Conservation (phyloP, 768 basidiomycete species). For the Podaxis mareebaensis region DNA sequence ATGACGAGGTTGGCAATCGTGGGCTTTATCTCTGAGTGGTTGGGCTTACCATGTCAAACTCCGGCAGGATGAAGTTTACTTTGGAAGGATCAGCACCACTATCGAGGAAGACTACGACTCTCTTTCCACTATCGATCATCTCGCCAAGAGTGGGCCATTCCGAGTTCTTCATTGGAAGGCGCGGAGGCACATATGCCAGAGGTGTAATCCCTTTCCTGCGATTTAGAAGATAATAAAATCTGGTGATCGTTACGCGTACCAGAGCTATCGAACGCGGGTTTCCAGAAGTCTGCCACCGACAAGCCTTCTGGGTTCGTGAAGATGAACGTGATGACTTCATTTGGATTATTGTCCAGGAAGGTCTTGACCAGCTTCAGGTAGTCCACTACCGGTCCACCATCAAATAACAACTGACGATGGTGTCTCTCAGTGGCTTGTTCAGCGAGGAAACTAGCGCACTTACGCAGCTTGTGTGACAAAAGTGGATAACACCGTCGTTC, state of each 20-base stretch:
- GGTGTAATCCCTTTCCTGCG: slow-evolving; percentile 37
- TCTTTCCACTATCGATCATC: slow-evolving; percentile 60
- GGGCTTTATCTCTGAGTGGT: background rate
- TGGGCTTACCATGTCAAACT: slow-evolving; percentile 52
- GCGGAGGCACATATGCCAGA: slow-evolving; percentile 52
- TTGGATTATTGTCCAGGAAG: slow-evolving; percentile 61
- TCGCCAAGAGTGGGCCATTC: slow-evolving; percentile 67
- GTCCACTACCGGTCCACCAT: slow-evolving; percentile 49
- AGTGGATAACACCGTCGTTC: slow-evolving; percentile 49
- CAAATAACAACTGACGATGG: slow-evolving; percentile 42
- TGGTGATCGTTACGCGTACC: slow-evolving; percentile 31
- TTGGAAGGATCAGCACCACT: slow-evolving; percentile 38
- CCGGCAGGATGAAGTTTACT: slow-evolving; percentile 54
- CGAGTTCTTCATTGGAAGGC: slow-evolving; percentile 38
- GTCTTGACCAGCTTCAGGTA: slow-evolving; percentile 55
- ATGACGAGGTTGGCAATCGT: background rate
- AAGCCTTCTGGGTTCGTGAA: slow-evolving; percentile 67
- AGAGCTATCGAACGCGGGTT: slow-evolving; percentile 50
- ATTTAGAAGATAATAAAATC: background rate
- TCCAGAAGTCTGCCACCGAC: slow-evolving; percentile 49
- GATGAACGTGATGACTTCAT: slow-evolving; percentile 63
- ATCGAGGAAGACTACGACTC: slow-evolving; percentile 66
- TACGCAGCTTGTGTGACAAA: slow-evolving; percentile 62
- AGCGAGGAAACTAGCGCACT: slow-evolving; percentile 29
- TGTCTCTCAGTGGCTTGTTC: background rate